Percentiles rank a stretch among this genome's conserved stretches.
These are phyloP conservation scores for Microdochium bolleyi DNA, from an alignment of 2,329 filamentous ascomycete species.

Conservation along the genomic window DNA sequence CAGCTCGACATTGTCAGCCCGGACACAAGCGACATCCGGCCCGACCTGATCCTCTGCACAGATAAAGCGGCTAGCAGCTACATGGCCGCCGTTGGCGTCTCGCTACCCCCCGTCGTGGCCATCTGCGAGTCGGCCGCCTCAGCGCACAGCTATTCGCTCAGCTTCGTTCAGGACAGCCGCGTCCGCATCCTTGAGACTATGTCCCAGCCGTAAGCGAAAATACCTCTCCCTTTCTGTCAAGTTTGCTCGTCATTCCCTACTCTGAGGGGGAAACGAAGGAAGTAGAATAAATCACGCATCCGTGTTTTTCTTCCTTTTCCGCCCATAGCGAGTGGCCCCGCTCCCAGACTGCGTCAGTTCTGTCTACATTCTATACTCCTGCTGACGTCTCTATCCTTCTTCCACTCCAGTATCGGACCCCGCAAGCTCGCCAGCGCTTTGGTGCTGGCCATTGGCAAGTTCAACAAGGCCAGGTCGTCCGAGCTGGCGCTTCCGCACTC, in stretches of 20 bases:
- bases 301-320: too few species aligned
- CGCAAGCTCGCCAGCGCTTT: conserved; percentile 26
- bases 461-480: neutral
- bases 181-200: conserved; percentile 24
- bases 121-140: conserved; percentile 22
- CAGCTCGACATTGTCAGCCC: conserved; percentile 15
- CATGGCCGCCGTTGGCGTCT: conserved; percentile 1
- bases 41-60: conserved; percentile 15
- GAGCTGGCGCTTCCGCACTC: conserved; percentile 7
- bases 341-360: neutral
- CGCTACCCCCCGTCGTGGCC: conserved; percentile 18
- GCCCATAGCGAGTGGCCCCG: too few species aligned
- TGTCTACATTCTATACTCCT: neutral
- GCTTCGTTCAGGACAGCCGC: conserved; percentile 6
- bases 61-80: conserved; percentile 9
- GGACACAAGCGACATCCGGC: conserved; percentile 2
- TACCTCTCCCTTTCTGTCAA: neutral
- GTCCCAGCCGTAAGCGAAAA: conserved; percentile 21
- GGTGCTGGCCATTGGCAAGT: neutral
- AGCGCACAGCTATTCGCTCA: conserved; percentile 13
- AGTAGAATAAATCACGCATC: too few species aligned
- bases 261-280: too few species aligned
- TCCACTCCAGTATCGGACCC: conserved; percentile 21
- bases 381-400: neutral
- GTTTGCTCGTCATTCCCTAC: too few species aligned